These are phyloP conservation scores for Cercis canadensis DNA, from an alignment of 306 rosid genomes.

Conservation along the genomic window DNA sequence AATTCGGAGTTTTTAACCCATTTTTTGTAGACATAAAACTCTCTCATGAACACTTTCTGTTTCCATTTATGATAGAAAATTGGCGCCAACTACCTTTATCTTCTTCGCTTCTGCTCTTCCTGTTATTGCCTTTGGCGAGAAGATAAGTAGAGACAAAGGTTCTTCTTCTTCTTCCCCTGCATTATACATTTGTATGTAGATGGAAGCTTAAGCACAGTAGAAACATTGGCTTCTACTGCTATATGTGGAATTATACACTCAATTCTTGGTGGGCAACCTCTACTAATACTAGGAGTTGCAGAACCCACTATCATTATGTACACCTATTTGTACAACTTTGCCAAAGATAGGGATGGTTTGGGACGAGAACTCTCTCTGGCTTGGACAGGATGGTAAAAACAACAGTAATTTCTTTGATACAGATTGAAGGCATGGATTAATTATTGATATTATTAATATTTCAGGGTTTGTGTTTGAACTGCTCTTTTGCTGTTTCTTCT, in stretches of 20 bases:
- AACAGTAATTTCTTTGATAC: background rate
- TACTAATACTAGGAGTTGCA: slow-evolving; percentile 85
- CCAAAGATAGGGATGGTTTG: slow-evolving; percentile 60
- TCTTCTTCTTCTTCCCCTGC: slow-evolving; percentile 27
- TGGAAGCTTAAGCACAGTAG: slow-evolving; percentile 90
- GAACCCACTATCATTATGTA: slow-evolving; percentile 96
- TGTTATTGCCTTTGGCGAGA: slow-evolving; percentile 81
- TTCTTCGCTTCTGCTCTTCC: slow-evolving; percentile 92
- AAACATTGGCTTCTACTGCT: slow-evolving; percentile 87
- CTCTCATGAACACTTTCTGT: background rate
- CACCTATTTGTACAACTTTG: slow-evolving; percentile 75
- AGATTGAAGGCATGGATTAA: background rate
- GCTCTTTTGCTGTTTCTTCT: slow-evolving; percentile 73
- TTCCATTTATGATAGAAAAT: slow-evolving; percentile 48
- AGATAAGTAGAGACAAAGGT: slow-evolving; percentile 76
- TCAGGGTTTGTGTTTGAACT: slow-evolving; percentile 94
- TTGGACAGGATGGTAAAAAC: slow-evolving; percentile 87
- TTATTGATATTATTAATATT: slow-evolving; percentile 9
- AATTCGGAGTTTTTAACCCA: background rate
- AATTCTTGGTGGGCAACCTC: slow-evolving; percentile 87
- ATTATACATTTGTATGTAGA: no score
- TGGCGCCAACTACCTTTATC: slow-evolving; percentile 77
- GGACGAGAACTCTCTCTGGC: slow-evolving; percentile 73
- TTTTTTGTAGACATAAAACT: background rate
- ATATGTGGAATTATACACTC: slow-evolving; percentile 92